Conservation (phyloP, 306 rosid species). For the Citrullus mucosospermus region DNA sequence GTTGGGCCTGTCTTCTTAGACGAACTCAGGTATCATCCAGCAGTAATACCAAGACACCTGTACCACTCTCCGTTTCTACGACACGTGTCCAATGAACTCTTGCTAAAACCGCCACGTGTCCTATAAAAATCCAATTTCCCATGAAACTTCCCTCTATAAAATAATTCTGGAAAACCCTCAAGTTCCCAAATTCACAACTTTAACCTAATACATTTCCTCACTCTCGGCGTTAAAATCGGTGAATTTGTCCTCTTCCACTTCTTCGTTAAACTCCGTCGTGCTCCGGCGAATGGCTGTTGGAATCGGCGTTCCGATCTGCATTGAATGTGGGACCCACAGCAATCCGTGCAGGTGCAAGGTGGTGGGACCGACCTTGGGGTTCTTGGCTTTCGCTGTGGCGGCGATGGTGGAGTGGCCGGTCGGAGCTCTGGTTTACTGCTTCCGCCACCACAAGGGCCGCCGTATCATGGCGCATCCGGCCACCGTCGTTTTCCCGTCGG, state of each 20-base stretch:
- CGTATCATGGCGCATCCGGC: slow-evolving; percentile 72
- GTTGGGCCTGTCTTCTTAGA: background rate
- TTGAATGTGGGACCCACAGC: slow-evolving; percentile 52
- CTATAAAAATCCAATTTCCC: background rate
- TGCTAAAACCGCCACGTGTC: background rate
- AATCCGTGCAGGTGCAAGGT: slow-evolving; percentile 86
- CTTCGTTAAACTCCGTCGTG: background rate
- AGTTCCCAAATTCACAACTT: background rate
- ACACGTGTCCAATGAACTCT: background rate
- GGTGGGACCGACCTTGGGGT: slow-evolving; percentile 65
- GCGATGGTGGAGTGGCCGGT: slow-evolving; percentile 77
- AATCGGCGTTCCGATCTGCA: slow-evolving; percentile 37
- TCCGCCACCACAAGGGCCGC: slow-evolving; percentile 58
- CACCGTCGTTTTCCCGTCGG: slow-evolving; percentile 46
- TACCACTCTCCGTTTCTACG: background rate
- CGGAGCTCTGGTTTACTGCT: slow-evolving; percentile 47
- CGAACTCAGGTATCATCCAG: background rate
- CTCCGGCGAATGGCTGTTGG: background rate
- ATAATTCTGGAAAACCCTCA: background rate
- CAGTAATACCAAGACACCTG: background rate
- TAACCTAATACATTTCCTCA: background rate
- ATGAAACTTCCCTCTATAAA: background rate
- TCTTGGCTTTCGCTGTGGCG: slow-evolving; percentile 41
- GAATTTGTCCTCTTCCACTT: background rate
- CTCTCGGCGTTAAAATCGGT: background rate